Conservation (phyloP, 2,329 filamentous ascomycete species). For the Fusarium sp. region DNA sequence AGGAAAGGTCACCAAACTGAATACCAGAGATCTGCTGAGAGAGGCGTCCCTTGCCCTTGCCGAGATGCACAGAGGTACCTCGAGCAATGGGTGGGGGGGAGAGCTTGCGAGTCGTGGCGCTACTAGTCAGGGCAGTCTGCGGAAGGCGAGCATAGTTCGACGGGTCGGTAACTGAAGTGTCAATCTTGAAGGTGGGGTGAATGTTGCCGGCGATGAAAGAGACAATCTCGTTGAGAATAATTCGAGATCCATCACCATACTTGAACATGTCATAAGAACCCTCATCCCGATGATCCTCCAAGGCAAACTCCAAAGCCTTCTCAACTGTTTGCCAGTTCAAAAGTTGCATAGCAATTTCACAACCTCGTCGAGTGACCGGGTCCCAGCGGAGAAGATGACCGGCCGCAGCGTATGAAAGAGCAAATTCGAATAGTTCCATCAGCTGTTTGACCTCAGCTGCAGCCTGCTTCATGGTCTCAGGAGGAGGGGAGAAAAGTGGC, state of each 20-base stretch:
- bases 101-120: constrained; percentile 19
- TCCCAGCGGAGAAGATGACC: constrained; percentile 69
- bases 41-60: constrained; percentile 55
- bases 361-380: constrained; percentile 67
- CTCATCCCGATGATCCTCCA: constrained; percentile 55
- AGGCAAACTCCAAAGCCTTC: constrained; percentile 68
- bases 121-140: constrained; percentile 27
- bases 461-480: constrained; percentile 46
- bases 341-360: constrained; percentile 69
- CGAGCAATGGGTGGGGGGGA: constrained; percentile 51
- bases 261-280: constrained; percentile 60
- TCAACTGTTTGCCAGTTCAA: constrained; percentile 74
- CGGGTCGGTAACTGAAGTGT: constrained; percentile 57
- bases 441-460: constrained; percentile 55
- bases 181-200: constrained; percentile 70
- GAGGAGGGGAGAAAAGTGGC: constrained; percentile 58
- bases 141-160: constrained; percentile 57
- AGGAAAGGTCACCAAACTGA: constrained; percentile 76
- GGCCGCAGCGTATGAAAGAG: constrained; percentile 74
- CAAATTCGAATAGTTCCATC: constrained; percentile 63
- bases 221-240: constrained; percentile 66
- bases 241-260: constrained; percentile 64
- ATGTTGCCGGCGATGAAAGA: constrained; percentile 72
- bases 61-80: constrained; percentile 54
- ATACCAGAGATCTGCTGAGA: constrained; percentile 71